Conservation (phyloP, 352 stramenopile genomes). For the Elongisporangium anandrum region DNA sequence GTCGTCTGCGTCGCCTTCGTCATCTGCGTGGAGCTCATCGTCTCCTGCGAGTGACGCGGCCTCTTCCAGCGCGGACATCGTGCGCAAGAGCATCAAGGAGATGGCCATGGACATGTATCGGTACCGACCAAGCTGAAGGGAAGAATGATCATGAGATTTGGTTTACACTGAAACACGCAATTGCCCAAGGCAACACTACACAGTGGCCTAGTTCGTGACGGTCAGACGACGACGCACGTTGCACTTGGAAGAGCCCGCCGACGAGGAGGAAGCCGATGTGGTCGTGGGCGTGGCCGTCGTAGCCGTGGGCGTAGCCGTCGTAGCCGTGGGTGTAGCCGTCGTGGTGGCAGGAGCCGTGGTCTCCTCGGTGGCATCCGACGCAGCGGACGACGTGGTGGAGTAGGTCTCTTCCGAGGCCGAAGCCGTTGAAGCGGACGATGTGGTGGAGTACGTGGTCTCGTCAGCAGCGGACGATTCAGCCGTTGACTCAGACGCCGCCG, state of each 20-base stretch:
- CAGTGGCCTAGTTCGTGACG: slow-evolving; percentile 11
- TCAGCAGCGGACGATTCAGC: neutral
- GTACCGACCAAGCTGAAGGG: neutral
- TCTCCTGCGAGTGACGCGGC: neutral
- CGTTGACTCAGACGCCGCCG: neutral
- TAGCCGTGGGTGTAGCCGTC: slow-evolving; percentile 5
- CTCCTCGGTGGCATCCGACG: slow-evolving; percentile 9
- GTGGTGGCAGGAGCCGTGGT: slow-evolving; percentile 10
- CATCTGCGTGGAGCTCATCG: neutral
- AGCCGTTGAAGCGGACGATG: slow-evolving; percentile 1
- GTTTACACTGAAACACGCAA: neutral
- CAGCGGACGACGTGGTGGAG: neutral
- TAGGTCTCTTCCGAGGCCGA: slow-evolving; percentile 5
- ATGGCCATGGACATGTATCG: neutral
- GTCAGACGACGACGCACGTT: slow-evolving; percentile 16
- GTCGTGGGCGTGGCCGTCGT: slow-evolving; percentile 3
- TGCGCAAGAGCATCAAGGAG: neutral
- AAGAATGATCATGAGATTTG: neutral
- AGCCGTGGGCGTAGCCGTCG: slow-evolving; percentile 4
- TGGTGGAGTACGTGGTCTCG: neutral
- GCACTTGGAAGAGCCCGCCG: slow-evolving; percentile 10
- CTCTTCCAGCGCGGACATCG: neutral
- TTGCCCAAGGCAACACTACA: neutral
- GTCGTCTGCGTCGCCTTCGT: neutral
- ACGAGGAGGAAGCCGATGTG: slow-evolving; percentile 3